Evolutionary conservation across 306 rosid species (phyloP).

Genomic region (Sechiopsis laciniata): DNA sequence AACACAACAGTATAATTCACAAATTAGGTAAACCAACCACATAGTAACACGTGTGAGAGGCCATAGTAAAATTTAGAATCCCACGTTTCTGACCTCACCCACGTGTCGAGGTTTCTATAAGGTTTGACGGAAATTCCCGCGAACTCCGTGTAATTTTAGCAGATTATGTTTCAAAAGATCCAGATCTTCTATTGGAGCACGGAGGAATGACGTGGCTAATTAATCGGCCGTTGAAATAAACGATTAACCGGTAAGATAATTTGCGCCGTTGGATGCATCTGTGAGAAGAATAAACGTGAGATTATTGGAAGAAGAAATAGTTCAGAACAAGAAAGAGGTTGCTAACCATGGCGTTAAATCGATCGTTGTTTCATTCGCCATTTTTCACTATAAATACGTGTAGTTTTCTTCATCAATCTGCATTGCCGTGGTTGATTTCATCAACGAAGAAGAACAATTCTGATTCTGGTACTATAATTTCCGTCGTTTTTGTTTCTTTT

Average conservation of each 20-base stretch:
- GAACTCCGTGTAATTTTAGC: conserved; percentile 2
- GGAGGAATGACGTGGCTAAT: conserved; percentile 51
- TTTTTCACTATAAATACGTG: conserved; percentile 56
- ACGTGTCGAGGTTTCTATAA: background rate
- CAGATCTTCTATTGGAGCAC: conserved; percentile 7
- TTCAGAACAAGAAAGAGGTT: background rate
- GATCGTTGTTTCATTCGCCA: conserved; percentile 16
- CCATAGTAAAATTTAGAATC: background rate
- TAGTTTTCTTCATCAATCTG: background rate
- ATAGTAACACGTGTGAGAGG: background rate
- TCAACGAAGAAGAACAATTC: background rate
- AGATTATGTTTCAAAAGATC: background rate
- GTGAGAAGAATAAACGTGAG: background rate
- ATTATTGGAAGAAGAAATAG: conserved; percentile 22
- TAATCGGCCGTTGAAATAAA: conserved; percentile 21
- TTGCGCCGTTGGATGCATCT: conserved; percentile 14
- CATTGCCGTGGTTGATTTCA: conserved; percentile 22
- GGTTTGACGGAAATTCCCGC: background rate
- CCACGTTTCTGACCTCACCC: background rate
- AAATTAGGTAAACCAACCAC: background rate
- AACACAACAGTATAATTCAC: background rate
- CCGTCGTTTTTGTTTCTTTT: background rate
- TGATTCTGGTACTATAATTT: conserved; percentile 44
- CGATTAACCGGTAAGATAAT: background rate
- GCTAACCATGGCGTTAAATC: conserved; percentile 48